phyloP scores from a whole-genome alignment of 257 asterid species.

The Eucommia ulmoides region DNA sequence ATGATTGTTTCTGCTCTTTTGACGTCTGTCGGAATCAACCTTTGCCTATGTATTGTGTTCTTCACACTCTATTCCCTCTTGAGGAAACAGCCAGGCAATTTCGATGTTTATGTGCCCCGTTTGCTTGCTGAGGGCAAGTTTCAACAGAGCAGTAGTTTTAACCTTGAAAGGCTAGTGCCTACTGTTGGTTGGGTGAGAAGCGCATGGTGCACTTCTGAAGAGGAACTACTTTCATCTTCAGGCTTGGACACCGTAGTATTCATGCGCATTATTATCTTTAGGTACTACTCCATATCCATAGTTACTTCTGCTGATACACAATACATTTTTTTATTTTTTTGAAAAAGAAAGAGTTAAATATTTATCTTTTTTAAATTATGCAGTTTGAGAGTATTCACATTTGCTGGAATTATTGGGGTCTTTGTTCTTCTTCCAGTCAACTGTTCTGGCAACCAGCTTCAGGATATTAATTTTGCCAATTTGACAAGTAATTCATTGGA shows the following conservation, averaged over 20 bases:
- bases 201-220: constrained; percentile 84
- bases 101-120: constrained; percentile 60
- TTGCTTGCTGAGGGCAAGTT: constrained; percentile 60
- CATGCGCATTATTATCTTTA: constrained; percentile 75
- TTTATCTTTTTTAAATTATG: constrained; percentile 13
- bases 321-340: no score
- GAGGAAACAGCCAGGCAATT: constrained; percentile 63
- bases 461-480: constrained; percentile 56
- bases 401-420: constrained; percentile 66
- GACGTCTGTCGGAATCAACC: constrained; percentile 86
- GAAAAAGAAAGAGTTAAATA: no score
- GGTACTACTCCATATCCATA: constrained; percentile 27
- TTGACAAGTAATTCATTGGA: constrained; percentile 74
- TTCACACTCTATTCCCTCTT: constrained; percentile 57
- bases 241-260: constrained; percentile 95
- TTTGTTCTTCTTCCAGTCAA: constrained; percentile 87
- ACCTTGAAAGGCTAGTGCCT: constrained; percentile 34
- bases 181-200: constrained; percentile 65
- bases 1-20: constrained; percentile 93
- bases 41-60: constrained; percentile 45
- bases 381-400: constrained; percentile 73
- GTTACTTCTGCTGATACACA: neutral
- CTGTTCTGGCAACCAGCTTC: constrained; percentile 80
- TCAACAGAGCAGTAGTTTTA: constrained; percentile 19
- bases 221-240: constrained; percentile 46